Conservation (phyloP, 495 filamentous ascomycete genomes). For the Aspergillus sclerotioniger region DNA sequence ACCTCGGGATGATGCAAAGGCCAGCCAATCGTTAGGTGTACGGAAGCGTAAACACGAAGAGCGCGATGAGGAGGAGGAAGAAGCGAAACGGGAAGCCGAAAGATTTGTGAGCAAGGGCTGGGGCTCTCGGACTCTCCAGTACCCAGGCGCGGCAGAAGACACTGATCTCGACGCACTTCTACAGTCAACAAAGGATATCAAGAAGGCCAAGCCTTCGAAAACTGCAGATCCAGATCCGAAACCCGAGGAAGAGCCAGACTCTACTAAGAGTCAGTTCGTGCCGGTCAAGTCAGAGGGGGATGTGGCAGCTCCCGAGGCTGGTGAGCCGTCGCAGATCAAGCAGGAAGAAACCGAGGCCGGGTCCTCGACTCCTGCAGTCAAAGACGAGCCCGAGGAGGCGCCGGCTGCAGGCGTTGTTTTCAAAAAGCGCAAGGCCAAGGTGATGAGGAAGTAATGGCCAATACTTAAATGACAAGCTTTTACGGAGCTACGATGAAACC, state of each 20-base stretch:
- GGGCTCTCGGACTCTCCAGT: conserved; percentile 67
- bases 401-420: conserved; percentile 60
- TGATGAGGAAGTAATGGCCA: conserved; percentile 44
- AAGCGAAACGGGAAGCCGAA: conserved; percentile 64
- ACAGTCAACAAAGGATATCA: conserved; percentile 48
- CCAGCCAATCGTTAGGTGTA: conserved; percentile 46
- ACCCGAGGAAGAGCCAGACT: conserved; percentile 1
- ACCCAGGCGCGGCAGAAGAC: conserved; percentile 56
- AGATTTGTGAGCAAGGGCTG: conserved; percentile 65
- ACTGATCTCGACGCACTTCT: conserved; percentile 71
- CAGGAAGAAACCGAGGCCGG: conserved; percentile 35
- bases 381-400: conserved; percentile 25
- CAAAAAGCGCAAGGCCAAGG: conserved; percentile 88
- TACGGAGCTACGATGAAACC: not conserved
- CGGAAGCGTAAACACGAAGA: conserved; percentile 67
- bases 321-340: conserved; percentile 27
- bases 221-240: conserved; percentile 3
- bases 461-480: not conserved
- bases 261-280: not conserved
- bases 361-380: conserved; percentile 1
- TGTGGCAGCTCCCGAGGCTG: conserved; percentile 21
- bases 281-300: conserved; percentile 9
- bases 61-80: conserved; percentile 54
- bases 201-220: conserved; percentile 34
- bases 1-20: conserved; percentile 41